These are phyloP conservation scores for Andrographis paniculata DNA, from an alignment of 305 asterid species.

Conservation along the genomic window DNA sequence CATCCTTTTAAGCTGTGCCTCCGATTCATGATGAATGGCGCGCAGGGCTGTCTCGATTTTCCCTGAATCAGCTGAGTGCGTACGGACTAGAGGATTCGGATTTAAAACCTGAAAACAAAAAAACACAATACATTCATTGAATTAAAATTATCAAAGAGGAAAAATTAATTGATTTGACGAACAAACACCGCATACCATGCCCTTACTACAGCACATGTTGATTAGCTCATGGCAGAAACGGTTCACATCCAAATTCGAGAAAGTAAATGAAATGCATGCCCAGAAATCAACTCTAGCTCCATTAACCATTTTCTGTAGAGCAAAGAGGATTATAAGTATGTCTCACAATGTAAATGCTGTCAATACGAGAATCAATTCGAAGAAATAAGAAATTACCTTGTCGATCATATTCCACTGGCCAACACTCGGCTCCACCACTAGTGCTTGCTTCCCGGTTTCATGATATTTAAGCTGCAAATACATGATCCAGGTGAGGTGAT, in stretches of 20 bases:
- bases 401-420: constrained; percentile 92
- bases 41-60: constrained; percentile 37
- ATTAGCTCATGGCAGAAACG: constrained; percentile 38
- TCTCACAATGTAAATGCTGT: no score
- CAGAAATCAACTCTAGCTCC: constrained; percentile 54
- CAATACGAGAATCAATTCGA: no score
- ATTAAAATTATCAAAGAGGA: no score
- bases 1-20: background rate
- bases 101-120: constrained; percentile 34
- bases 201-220: constrained; percentile 57
- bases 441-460: constrained; percentile 35
- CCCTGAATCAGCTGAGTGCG: constrained; percentile 16
- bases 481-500: background rate
- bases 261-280: constrained; percentile 58
- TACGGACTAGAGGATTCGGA: constrained; percentile 29
- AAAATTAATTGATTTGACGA: no score
- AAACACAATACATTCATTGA: no score
- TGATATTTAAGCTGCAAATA: constrained; percentile 60
- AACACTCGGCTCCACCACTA: constrained; percentile 41
- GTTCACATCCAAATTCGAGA: constrained; percentile 3
- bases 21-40: constrained; percentile 24
- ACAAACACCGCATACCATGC: constrained; percentile 49
- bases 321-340: background rate
- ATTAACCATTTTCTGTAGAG: constrained; percentile 60
- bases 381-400: no score